Percentiles rank a stretch among this genome's conserved stretches.
Evolutionary conservation across 2,329 filamentous ascomycete species (phyloP).

Genomic region (Chaetomiaceae sp.): DNA sequence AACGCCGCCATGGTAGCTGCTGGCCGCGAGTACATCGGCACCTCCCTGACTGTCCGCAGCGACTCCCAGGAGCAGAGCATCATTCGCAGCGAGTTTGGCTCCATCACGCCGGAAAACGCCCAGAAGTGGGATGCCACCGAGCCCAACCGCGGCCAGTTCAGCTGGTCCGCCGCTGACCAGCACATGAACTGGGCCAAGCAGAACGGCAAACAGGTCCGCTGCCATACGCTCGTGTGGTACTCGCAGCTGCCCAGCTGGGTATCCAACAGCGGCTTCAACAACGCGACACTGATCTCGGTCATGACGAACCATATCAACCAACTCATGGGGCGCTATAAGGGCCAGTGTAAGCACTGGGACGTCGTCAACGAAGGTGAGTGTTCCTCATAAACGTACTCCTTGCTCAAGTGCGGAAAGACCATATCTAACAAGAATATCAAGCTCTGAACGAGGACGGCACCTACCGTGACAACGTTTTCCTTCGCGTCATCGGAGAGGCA

Average conservation of each 20-base stretch:
- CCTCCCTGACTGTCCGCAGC: conserved; percentile 50
- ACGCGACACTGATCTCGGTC: conserved; percentile 44
- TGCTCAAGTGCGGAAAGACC: no score
- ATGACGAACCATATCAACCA: conserved; percentile 49
- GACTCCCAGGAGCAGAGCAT: conserved; percentile 47
- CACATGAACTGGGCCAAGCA: conserved; percentile 38
- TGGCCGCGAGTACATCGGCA: conserved; percentile 32
- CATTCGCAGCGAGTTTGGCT: conserved; percentile 43
- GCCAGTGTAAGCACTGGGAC: conserved; percentile 50
- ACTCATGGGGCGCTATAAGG: conserved; percentile 42
- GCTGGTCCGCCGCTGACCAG: conserved; percentile 48
- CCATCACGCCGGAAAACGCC: conserved; percentile 48
- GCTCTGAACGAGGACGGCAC: conserved; percentile 26
- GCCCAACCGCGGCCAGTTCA: conserved; percentile 49
- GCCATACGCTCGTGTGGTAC: conserved; percentile 48
- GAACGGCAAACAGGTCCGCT: conserved; percentile 42
- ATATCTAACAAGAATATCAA: conserved; percentile 4
- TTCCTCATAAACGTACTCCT: no score
- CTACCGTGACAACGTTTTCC: neutral
- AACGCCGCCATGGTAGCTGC: conserved; percentile 11
- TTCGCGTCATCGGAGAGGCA: neutral
- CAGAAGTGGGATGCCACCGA: conserved; percentile 54
- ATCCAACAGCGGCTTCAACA: conserved; percentile 44
- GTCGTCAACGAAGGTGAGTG: conserved; percentile 45
- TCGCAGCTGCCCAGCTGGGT: conserved; percentile 48